phyloP scores from a whole-genome alignment of 148 eudicot genomes.

The Vaccinium vitisidaea region DNA sequence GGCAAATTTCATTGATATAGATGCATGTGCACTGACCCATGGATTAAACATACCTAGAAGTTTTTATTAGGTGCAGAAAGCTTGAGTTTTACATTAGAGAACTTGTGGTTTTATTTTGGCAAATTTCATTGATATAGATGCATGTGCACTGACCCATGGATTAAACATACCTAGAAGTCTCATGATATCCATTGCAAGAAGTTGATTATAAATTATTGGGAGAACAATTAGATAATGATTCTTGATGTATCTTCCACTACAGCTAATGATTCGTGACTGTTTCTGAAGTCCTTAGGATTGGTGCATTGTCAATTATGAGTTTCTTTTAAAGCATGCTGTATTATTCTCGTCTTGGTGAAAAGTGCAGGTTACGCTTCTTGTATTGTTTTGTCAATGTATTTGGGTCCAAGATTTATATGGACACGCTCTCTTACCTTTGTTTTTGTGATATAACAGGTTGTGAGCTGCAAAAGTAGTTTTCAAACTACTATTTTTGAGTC shows the following conservation, averaged over 20 bases:
- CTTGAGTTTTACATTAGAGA: neutral
- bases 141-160: neutral
- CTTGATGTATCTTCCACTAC: neutral
- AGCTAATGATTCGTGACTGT: neutral
- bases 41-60: neutral
- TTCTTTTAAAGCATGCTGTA: neutral
- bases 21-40: neutral
- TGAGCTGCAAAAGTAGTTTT: constrained; percentile 33
- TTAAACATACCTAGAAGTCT: neutral
- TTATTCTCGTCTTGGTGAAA: neutral
- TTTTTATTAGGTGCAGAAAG: neutral
- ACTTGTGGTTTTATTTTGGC: neutral
- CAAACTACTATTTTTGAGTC: constrained; percentile 22
- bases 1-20: neutral
- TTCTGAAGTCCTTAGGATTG: neutral
- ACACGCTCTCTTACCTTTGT: constrained; percentile 1
- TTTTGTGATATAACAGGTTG: constrained; percentile 21
- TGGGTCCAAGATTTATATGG: neutral
- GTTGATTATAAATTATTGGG: neutral
- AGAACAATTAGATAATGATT: neutral
- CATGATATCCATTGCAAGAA: neutral
- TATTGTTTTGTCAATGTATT: neutral
- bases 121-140: neutral
- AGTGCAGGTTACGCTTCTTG: neutral
- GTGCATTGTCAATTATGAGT: neutral